Conservation (phyloP, 192 early-diverging fungal genomes). For the Linnemannia exigua region DNA sequence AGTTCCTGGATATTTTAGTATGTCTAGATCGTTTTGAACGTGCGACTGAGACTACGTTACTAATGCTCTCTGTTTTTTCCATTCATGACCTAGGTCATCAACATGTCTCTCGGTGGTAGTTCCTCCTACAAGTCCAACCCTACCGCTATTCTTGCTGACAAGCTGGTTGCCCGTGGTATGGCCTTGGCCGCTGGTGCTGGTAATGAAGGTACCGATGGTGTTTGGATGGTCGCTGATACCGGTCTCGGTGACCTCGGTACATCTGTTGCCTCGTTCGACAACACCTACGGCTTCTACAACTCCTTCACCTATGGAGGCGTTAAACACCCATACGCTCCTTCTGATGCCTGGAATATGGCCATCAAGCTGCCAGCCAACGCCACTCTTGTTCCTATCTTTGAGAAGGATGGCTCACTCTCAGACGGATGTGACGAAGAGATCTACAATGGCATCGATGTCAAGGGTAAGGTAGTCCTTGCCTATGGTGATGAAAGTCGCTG, state of each 20-base stretch:
- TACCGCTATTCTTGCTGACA: conserved; percentile 55
- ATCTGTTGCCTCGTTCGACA: conserved; percentile 71
- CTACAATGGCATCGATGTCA: conserved; percentile 15
- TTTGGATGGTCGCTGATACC: conserved; percentile 69
- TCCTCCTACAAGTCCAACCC: conserved; percentile 67
- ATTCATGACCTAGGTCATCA: not conserved
- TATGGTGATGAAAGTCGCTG: conserved; percentile 21
- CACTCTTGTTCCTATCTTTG: not conserved
- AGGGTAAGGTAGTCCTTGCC: conserved; percentile 28
- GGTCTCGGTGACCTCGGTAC: conserved; percentile 66
- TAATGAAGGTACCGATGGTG: conserved; percentile 77
- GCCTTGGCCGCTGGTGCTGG: conserved; percentile 76
- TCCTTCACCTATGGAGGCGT: conserved; percentile 18
- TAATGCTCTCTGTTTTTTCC: not conserved
- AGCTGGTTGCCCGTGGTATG: conserved; percentile 60
- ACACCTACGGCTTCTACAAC: conserved; percentile 35
- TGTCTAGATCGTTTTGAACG: not conserved
- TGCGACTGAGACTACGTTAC: not conserved
- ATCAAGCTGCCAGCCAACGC: conserved; percentile 27
- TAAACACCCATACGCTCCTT: conserved; percentile 15
- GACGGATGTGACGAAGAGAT: conserved; percentile 19
- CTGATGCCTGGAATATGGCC: conserved; percentile 10
- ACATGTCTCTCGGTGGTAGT: conserved; percentile 72
- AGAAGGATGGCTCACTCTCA: conserved; percentile 9
- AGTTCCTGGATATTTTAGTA: conserved; percentile 11